A percentile compares a stretch with the other conserved stretches of the same genome.
phyloP scores from a whole-genome alignment of 441 rosid genomes.

The Erysimum cheiri region DNA sequence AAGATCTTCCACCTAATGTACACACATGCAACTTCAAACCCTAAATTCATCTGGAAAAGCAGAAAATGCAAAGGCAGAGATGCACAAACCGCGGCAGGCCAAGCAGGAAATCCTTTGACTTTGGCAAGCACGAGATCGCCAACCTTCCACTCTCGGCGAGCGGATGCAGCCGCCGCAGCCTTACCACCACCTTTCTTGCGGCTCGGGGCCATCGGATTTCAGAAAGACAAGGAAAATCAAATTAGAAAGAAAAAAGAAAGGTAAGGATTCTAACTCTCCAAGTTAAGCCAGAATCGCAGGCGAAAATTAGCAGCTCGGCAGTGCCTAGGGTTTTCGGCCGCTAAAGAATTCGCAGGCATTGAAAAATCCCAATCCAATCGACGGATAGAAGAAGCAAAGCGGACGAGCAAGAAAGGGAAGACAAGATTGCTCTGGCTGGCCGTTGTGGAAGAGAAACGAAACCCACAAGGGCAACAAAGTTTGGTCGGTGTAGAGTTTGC shows the following conservation, averaged over 20 bases:
- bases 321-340: conserved; percentile 50
- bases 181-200: conserved; percentile 71
- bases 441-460: conserved; percentile 33
- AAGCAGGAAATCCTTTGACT: conserved; percentile 97
- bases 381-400: background rate
- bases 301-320: conserved; percentile 46
- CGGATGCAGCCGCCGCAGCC: conserved; percentile 81
- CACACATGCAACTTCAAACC: conserved; percentile 17
- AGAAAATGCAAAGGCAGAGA: background rate
- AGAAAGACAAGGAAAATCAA: conserved; percentile 36
- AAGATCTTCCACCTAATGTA: background rate
- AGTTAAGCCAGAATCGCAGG: conserved; percentile 51
- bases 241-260: background rate
- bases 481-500: conserved; percentile 27
- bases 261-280: conserved; percentile 28
- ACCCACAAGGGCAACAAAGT: background rate
- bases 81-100: conserved; percentile 94
- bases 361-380: conserved; percentile 45
- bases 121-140: conserved; percentile 99
- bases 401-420: conserved; percentile 13
- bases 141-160: conserved; percentile 91
- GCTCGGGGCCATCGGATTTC: conserved; percentile 73
- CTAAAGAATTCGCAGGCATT: conserved; percentile 58
- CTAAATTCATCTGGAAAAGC: background rate
- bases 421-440: conserved; percentile 26